Conservation (phyloP, 768 basidiomycete genomes). For the Ramaria sp. region DNA sequence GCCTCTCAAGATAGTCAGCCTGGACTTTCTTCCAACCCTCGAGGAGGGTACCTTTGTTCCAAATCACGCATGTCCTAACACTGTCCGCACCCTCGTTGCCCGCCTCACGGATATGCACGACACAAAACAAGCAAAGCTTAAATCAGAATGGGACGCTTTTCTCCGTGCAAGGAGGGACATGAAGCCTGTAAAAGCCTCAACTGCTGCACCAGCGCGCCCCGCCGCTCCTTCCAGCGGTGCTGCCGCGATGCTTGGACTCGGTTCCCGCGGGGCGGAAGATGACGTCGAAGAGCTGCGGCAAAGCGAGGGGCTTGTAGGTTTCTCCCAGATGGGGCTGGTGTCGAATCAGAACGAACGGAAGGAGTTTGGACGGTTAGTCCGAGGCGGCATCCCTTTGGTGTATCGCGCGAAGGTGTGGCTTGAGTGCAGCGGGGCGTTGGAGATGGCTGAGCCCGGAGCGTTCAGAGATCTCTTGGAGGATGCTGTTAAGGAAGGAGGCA, state of each 20-base stretch:
- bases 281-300: slow-evolving; percentile 58
- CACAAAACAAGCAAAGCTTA: slow-evolving; percentile 51
- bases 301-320: slow-evolving; percentile 79
- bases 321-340: slow-evolving; percentile 77
- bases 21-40: slow-evolving; percentile 36
- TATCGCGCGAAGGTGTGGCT: slow-evolving; percentile 86
- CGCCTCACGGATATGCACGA: slow-evolving; percentile 80
- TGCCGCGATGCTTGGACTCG: slow-evolving; percentile 59
- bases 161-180: slow-evolving; percentile 47
- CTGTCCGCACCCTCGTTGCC: slow-evolving; percentile 60
- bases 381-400: slow-evolving; percentile 77
- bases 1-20: slow-evolving; percentile 9
- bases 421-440: slow-evolving; percentile 89
- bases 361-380: slow-evolving; percentile 71
- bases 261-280: slow-evolving; percentile 42
- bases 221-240: slow-evolving; percentile 27
- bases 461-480: slow-evolving; percentile 75
- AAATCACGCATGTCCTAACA: slow-evolving; percentile 63
- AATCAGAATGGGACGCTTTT: slow-evolving; percentile 84
- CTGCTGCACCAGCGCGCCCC: slow-evolving; percentile 11
- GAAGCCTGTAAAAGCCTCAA: slow-evolving; percentile 26
- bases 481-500: slow-evolving; percentile 32
- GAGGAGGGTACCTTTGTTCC: slow-evolving; percentile 43
- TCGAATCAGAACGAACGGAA: slow-evolving; percentile 59
- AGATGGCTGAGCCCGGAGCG: slow-evolving; percentile 84